Evolutionary conservation across 768 basidiomycete genomes (phyloP).

Genomic region (Suillus sp.): DNA sequence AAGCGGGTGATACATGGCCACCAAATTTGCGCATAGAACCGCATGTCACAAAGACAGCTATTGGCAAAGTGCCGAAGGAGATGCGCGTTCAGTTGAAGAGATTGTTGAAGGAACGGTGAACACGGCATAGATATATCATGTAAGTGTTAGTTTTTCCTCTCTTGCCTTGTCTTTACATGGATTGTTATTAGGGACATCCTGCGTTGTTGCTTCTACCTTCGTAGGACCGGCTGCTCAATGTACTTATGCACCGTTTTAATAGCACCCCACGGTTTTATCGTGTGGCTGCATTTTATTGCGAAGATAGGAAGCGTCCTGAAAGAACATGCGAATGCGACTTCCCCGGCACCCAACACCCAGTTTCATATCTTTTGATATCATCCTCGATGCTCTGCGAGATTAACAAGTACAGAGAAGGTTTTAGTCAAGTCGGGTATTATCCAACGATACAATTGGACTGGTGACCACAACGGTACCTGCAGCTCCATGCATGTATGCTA

Average conservation of each 20-base stretch:
- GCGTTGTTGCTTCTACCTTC: neutral
- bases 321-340: neutral
- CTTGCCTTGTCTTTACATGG: neutral
- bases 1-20: constrained; percentile 45
- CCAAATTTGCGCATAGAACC: constrained; percentile 54
- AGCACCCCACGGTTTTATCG: neutral
- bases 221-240: neutral
- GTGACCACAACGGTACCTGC: neutral
- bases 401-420: neutral
- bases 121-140: neutral
- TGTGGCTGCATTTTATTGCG: neutral
- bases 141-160: neutral
- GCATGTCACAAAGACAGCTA: constrained; percentile 39
- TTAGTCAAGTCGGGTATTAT: neutral
- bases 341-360: neutral
- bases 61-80: constrained; percentile 41
- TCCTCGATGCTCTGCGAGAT: neutral
- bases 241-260: neutral
- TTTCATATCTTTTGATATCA: neutral
- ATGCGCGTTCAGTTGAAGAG: constrained; percentile 42
- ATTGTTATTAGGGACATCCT: neutral
- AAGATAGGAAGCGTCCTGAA: neutral
- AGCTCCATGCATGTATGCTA: neutral
- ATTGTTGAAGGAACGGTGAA: constrained; percentile 40
- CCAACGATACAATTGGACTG: neutral